phyloP scores from a whole-genome alignment of 495 filamentous ascomycete genomes.

The Tuber calosporum region DNA sequence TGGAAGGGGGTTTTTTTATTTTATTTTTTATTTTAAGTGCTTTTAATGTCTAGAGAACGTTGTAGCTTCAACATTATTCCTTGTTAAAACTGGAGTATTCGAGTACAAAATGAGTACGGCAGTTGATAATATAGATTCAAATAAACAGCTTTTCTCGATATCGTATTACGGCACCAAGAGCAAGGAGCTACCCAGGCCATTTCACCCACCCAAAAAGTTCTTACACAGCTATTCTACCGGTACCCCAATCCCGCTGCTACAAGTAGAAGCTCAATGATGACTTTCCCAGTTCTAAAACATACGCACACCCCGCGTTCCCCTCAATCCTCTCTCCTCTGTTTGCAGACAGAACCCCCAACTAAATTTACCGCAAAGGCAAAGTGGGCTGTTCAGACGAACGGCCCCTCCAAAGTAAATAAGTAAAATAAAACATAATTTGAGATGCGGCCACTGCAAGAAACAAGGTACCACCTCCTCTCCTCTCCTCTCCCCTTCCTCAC shows the following conservation, averaged over 20 bases:
- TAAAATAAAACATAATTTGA: slow-evolving; percentile 15
- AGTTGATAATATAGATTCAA: neutral
- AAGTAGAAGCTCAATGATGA: neutral
- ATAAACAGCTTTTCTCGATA: neutral
- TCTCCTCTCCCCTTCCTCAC: neutral
- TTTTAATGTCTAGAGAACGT: neutral
- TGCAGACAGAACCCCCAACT: neutral
- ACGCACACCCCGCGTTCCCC: slow-evolving; percentile 10
- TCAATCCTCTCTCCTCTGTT: slow-evolving; percentile 5
- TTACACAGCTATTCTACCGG: neutral
- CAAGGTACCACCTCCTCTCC: slow-evolving; percentile 15
- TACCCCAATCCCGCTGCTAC: neutral
- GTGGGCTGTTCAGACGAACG: slow-evolving; percentile 12
- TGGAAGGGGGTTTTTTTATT: neutral
- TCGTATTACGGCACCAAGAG: neutral
- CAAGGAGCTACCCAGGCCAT: neutral
- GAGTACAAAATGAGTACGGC: neutral
- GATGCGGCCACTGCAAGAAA: slow-evolving; percentile 23
- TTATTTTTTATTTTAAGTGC: neutral
- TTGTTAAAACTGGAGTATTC: neutral
- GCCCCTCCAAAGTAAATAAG: slow-evolving; percentile 13
- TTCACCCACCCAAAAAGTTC: neutral
- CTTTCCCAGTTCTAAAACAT: slow-evolving; percentile 7
- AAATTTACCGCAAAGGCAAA: slow-evolving; percentile 13
- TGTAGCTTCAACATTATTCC: neutral